These are phyloP conservation scores for Phaeotremella skinneri DNA, from an alignment of 768 basidiomycete genomes.

Conservation along the genomic window DNA sequence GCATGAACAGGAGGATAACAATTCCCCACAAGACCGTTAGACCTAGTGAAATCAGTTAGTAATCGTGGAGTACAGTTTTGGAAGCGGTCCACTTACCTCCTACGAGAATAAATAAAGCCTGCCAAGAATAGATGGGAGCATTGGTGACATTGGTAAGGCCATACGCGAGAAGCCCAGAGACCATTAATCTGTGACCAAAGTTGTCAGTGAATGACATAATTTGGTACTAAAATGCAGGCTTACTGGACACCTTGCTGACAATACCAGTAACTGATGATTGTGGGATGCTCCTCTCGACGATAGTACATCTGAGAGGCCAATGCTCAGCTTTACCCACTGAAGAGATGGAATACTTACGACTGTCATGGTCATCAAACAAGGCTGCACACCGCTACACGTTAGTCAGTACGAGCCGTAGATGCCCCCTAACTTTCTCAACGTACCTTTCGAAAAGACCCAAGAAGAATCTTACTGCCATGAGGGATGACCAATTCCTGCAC, in stretches of 20 bases:
- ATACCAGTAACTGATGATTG: constrained; percentile 33
- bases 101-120: constrained; percentile 45
- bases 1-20: constrained; percentile 58
- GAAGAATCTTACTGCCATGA: constrained; percentile 57
- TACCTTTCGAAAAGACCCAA: constrained; percentile 28
- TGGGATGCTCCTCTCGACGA: constrained; percentile 58
- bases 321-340: constrained; percentile 24
- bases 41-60: constrained; percentile 31
- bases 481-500: constrained; percentile 52
- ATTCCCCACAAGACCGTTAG: constrained; percentile 58
- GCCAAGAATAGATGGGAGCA: constrained; percentile 58
- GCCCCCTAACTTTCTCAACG: constrained; percentile 1
- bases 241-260: constrained; percentile 34
- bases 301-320: constrained; percentile 55
- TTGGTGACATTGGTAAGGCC: constrained; percentile 57
- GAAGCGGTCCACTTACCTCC: constrained; percentile 22
- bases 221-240: not conserved
- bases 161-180: constrained; percentile 58
- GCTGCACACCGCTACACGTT: constrained; percentile 27
- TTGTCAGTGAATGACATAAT: not conserved
- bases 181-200: constrained; percentile 29
- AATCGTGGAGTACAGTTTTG: not conserved
- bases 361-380: constrained; percentile 32
- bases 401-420: not conserved
- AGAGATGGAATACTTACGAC: constrained; percentile 51